phyloP scores from a whole-genome alignment of 306 rosid species.

The Luffa acutangula region DNA sequence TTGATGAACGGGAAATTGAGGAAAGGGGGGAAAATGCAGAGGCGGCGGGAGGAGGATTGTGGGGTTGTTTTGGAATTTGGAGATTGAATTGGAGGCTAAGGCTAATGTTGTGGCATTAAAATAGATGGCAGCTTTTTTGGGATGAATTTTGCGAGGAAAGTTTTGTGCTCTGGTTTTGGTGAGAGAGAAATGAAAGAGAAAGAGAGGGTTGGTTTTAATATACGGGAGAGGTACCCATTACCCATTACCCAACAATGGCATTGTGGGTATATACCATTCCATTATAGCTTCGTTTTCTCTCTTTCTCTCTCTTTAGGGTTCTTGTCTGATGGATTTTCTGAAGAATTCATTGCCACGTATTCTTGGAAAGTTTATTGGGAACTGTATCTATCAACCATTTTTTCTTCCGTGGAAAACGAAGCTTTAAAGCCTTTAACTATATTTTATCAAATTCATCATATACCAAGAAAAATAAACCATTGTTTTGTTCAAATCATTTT shows the following conservation, averaged over 20 bases:
- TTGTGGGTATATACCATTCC: background rate
- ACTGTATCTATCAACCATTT: background rate
- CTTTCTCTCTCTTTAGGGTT: background rate
- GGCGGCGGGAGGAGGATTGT: background rate
- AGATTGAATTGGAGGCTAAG: constrained; percentile 8
- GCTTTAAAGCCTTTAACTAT: too few relatives aligned
- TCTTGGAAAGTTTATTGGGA: background rate
- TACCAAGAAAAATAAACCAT: too few relatives aligned
- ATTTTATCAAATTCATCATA: too few relatives aligned
- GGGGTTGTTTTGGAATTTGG: background rate
- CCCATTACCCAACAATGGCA: background rate
- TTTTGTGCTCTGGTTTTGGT: background rate
- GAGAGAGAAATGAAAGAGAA: background rate
- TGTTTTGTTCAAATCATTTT: too few relatives aligned
- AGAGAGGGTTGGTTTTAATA: background rate
- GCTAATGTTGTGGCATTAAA: constrained; percentile 8
- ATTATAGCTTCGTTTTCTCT: background rate
- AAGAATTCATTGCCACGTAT: background rate
- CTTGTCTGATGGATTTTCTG: background rate
- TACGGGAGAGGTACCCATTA: too few relatives aligned
- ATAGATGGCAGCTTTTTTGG: background rate
- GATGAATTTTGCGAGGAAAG: constrained; percentile 7
- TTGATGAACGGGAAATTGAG: constrained; percentile 12
- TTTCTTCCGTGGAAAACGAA: background rate
- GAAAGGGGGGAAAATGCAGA: background rate